Evolutionary conservation across 164 flowering plant genomes (phyloP).

Genomic region (Kalanchoe fedtschenkoi): DNA sequence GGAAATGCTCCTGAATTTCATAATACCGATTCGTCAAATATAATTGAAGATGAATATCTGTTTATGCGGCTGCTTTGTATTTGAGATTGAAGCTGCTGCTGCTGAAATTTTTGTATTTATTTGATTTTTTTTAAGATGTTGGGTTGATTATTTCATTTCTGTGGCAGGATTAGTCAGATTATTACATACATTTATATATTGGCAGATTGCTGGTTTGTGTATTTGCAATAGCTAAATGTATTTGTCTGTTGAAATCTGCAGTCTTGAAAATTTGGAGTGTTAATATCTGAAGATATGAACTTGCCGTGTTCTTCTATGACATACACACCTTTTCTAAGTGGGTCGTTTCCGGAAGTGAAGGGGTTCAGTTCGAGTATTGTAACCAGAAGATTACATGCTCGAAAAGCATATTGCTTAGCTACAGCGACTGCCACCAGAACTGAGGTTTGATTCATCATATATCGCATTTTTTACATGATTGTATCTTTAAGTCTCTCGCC

Average conservation of each 20-base stretch:
- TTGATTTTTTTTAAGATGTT: too few relatives aligned
- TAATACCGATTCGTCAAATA: background rate
- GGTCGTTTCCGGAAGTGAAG: background rate
- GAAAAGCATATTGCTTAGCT: constrained; percentile 14
- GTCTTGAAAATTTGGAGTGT: too few relatives aligned
- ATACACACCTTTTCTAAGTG: constrained; percentile 8
- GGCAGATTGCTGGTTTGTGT: too few relatives aligned
- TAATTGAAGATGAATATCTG: too few relatives aligned
- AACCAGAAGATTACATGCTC: background rate
- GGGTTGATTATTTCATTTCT: too few relatives aligned
- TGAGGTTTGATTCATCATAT: too few relatives aligned
- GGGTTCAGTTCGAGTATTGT: constrained; percentile 3
- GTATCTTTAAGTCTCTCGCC: background rate
- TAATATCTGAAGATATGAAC: constrained; percentile 12
- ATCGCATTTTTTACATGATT: background rate
- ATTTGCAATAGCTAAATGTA: too few relatives aligned
- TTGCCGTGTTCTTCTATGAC: constrained; percentile 14
- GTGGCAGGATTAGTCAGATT: too few relatives aligned
- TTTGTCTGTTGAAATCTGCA: too few relatives aligned
- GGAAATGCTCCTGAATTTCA: background rate
- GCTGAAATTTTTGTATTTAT: background rate
- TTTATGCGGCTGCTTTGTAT: too few relatives aligned
- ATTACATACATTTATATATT: too few relatives aligned
- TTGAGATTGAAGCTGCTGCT: too few relatives aligned
- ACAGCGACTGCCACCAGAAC: constrained; percentile 7